These are phyloP conservation scores for Daldinia loculata DNA, from an alignment of 495 filamentous ascomycete genomes.

Conservation along the genomic window DNA sequence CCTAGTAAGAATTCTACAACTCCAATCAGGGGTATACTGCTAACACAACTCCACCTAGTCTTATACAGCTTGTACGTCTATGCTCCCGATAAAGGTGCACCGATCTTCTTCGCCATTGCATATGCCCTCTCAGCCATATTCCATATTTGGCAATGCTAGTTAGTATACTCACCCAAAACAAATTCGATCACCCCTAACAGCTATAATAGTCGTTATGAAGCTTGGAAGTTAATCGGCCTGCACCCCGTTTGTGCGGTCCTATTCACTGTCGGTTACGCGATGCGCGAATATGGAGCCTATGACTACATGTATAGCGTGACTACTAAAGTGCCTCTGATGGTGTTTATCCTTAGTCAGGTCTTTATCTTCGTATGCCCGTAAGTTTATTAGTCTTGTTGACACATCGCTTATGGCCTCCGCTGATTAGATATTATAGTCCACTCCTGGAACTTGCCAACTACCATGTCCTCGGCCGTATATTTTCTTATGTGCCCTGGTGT, in stretches of 20 bases:
- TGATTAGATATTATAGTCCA: conserved; percentile 32
- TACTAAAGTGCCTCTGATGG: conserved; percentile 31
- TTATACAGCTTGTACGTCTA: conserved; percentile 47
- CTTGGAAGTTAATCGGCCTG: conserved; percentile 42
- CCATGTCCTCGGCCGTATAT: conserved; percentile 50
- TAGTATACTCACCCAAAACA: conserved; percentile 13
- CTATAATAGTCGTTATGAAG: conserved; percentile 41
- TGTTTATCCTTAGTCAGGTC: conserved; percentile 45
- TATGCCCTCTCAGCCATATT: conserved; percentile 38
- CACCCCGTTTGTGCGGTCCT: conserved; percentile 41
- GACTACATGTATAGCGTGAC: conserved; percentile 45
- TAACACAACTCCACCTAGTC: conserved; percentile 14
- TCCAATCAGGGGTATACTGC: background rate
- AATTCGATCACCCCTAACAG: background rate
- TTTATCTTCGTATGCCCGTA: conserved; percentile 50
- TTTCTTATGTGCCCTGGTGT: conserved; percentile 49
- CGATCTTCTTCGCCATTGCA: conserved; percentile 42
- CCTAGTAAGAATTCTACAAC: conserved; percentile 32
- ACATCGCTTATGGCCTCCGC: background rate
- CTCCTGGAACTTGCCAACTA: conserved; percentile 54
- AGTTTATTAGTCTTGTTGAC: conserved; percentile 4
- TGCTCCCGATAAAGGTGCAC: conserved; percentile 46
- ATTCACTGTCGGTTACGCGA: conserved; percentile 43
- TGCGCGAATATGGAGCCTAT: conserved; percentile 46
- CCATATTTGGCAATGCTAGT: conserved; percentile 49